Base-by-base conservation (phyloP, 208 protist genomes). In the Trypanosoma scelopori region DNA sequence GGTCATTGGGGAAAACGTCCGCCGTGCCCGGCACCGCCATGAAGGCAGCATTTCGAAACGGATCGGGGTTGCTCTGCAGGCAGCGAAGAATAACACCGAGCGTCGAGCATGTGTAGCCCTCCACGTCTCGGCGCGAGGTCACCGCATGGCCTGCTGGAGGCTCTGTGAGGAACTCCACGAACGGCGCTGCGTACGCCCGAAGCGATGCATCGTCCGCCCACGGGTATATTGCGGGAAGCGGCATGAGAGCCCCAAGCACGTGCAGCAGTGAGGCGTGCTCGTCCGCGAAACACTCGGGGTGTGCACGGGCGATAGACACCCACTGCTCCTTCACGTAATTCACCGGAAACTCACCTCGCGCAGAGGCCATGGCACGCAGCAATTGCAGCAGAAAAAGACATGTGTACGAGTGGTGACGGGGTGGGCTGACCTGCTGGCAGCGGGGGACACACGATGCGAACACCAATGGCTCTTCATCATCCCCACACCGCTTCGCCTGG, bases 41-140 rank as follows among this genome's bases (percentile, higher is more conserved):
- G 30, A 89, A 79, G 28, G 86, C 84, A 13, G 75, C 82, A 56
- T 96, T 94, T 55, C 78, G 72, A 22, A 64, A 74, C 6, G 87
- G 70, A 58, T 91, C 78, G 2, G 91, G 85, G 67, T 86, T 96
- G 62, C 76, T 84, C 67, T 94, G 91, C 53, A 94, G 61, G 58
- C 73, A 89, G 22, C 91, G 91, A 20, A 93, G 62, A 42, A 79
- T 76, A 4, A 92, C 84, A 32, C 86, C 78, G 23, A 90, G 69
- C 25, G 57, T 63, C 9, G 78, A 81, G 16, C 50, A 45, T 32
- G 60, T 46, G 25, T 60, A 61, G 6, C 75, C 68, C 0, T 52
- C 50, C 45, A 80, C 78, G 9, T 27, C 74, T 15, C 15, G 25
- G 11, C 59, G 50, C 37, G 56, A 41, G n/a, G 48, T 53, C 15